Evolutionary conservation across 73 alveolate genomes (phyloP).

Genomic region (Blepharisma japonicum): DNA sequence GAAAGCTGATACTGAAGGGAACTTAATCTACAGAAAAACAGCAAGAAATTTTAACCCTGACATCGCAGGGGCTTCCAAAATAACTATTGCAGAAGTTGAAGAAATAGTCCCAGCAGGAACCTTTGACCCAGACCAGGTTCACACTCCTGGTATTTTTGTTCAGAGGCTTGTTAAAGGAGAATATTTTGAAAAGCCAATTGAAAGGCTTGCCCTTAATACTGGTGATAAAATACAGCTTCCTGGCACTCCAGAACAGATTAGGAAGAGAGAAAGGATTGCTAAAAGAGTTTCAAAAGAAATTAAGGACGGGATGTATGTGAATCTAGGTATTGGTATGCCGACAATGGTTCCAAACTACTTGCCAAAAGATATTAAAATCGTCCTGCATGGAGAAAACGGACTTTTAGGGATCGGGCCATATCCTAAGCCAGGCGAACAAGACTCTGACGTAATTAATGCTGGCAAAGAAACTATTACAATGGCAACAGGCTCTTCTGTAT

Average conservation of each 20-base stretch:
- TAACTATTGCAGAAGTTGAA: conserved; percentile 82
- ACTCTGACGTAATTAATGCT: conserved; percentile 90
- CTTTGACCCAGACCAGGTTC: conserved; percentile 77
- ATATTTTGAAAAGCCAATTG: conserved; percentile 57
- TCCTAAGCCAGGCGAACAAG: conserved; percentile 70
- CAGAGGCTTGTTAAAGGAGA: conserved; percentile 74
- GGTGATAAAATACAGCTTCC: conserved; percentile 38
- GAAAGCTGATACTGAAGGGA: conserved; percentile 79
- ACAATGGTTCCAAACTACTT: conserved; percentile 63
- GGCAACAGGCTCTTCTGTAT: conserved; percentile 74
- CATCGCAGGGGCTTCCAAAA: conserved; percentile 69
- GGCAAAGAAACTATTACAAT: conserved; percentile 88
- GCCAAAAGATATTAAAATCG: conserved; percentile 44
- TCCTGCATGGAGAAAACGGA: conserved; percentile 79
- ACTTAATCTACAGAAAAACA: conserved; percentile 62
- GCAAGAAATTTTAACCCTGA: conserved; percentile 82
- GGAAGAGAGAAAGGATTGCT: conserved; percentile 55
- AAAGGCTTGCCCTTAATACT: conserved; percentile 50
- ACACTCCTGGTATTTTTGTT: conserved; percentile 85
- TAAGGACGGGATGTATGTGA: conserved; percentile 76
- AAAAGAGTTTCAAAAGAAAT: conserved; percentile 77
- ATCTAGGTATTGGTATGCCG: conserved; percentile 88
- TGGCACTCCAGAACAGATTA: conserved; percentile 23
- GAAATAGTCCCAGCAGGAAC: conserved; percentile 70
- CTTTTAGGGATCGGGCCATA: conserved; percentile 82